Conservation (phyloP, 345 rosid species). For the Melaleuca alternifolia region DNA sequence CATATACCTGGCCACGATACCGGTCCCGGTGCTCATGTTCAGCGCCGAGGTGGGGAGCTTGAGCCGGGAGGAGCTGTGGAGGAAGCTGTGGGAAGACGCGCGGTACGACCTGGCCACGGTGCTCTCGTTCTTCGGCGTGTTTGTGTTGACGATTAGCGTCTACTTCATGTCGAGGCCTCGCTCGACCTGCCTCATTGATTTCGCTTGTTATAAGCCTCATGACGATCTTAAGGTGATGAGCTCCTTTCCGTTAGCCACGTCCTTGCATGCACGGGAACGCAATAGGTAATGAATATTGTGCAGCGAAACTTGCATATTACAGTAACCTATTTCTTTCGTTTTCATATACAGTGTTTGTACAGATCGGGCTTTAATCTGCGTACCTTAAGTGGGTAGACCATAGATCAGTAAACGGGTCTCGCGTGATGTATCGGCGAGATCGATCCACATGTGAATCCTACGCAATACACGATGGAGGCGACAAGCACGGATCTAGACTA, state of each 20-base stretch:
- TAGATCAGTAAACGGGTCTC: background rate
- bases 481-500: background rate
- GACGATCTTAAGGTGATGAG: conserved; percentile 70
- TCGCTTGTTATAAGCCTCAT: conserved; percentile 65
- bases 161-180: conserved; percentile 85
- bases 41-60: conserved; percentile 86
- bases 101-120: conserved; percentile 67
- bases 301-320: background rate
- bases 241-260: background rate
- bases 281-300: background rate
- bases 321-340: background rate
- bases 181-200: conserved; percentile 75
- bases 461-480: background rate
- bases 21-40: conserved; percentile 62
- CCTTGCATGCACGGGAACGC: background rate
- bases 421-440: background rate
- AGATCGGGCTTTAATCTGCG: background rate
- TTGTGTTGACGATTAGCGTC: conserved; percentile 59
- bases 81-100: conserved; percentile 67
- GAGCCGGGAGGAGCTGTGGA: conserved; percentile 80
- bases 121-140: conserved; percentile 48
- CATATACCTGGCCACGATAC: conserved; percentile 84
- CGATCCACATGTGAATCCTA: background rate
- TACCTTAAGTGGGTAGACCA: background rate
- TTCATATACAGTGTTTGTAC: background rate